phyloP scores from a whole-genome alignment of 768 basidiomycete species.

The Podaxis sp. region DNA sequence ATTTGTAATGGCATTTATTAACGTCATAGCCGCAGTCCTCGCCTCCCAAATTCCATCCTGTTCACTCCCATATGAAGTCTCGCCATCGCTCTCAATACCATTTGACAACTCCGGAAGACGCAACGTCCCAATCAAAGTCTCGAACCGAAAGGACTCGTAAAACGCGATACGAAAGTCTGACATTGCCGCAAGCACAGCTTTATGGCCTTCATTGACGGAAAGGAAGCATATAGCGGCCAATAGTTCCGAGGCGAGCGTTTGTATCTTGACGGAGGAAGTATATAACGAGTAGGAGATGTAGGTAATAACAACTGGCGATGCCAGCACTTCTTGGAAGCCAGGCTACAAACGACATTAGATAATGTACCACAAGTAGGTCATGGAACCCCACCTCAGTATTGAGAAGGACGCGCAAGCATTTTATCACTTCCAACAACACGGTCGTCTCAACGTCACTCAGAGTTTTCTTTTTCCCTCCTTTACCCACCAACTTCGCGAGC shows the following conservation, averaged over 20 bases:
- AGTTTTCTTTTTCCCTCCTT: conserved; percentile 59
- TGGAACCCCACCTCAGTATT: conserved; percentile 72
- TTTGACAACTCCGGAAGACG: conserved; percentile 44
- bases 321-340: conserved; percentile 69
- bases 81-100: conserved; percentile 32
- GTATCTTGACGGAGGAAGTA: conserved; percentile 62
- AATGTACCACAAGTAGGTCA: background rate
- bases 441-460: conserved; percentile 64
- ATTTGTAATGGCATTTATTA: conserved; percentile 78
- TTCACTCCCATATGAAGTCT: conserved; percentile 40
- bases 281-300: conserved; percentile 74
- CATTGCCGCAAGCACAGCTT: conserved; percentile 70
- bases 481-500: conserved; percentile 62
- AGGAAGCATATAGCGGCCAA: conserved; percentile 84
- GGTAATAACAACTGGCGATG: conserved; percentile 62
- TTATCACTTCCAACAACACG: conserved; percentile 70
- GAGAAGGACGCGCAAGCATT: conserved; percentile 76
- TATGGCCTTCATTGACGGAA: conserved; percentile 67
- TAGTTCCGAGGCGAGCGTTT: conserved; percentile 69
- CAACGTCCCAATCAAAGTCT: conserved; percentile 66
- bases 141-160: conserved; percentile 78
- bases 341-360: conserved; percentile 38
- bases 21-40: conserved; percentile 67
- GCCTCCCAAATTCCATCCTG: conserved; percentile 82
- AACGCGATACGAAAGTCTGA: conserved; percentile 75